A percentile compares a stretch with the other conserved stretches of the same genome.
phyloP scores from a whole-genome alignment of 805 yeast genomes.

The Yamadazyma paraphyllophila region DNA sequence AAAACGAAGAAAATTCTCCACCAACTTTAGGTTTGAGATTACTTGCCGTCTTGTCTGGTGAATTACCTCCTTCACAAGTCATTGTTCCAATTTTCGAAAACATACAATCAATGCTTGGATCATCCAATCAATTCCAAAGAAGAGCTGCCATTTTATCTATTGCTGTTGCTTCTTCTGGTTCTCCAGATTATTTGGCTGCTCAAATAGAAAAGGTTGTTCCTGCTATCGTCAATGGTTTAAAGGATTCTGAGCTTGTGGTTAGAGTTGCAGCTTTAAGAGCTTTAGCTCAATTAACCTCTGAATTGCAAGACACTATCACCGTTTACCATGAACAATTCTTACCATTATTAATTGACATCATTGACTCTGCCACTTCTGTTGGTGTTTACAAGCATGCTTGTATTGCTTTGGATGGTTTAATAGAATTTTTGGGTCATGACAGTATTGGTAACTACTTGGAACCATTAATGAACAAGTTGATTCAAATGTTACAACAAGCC shows the following conservation, averaged over 20 bases:
- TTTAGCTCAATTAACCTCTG: slow-evolving; percentile 72
- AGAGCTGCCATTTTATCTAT: slow-evolving; percentile 83
- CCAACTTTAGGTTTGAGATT: slow-evolving; percentile 75
- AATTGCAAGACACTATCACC: slow-evolving; percentile 81
- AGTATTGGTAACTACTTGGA: slow-evolving; percentile 79
- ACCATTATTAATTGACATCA: slow-evolving; percentile 82
- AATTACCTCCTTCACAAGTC: slow-evolving; percentile 91
- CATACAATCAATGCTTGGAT: slow-evolving; percentile 50
- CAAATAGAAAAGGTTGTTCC: slow-evolving; percentile 75
- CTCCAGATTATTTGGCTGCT: slow-evolving; percentile 85
- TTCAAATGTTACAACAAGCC: slow-evolving; percentile 77
- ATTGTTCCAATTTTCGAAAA: slow-evolving; percentile 73
- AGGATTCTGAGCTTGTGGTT: slow-evolving; percentile 71
- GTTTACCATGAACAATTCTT: slow-evolving; percentile 78
- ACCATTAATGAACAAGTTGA: slow-evolving; percentile 85
- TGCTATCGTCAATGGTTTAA: slow-evolving; percentile 70
- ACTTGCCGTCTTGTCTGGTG: slow-evolving; percentile 72
- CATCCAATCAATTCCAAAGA: slow-evolving; percentile 72
- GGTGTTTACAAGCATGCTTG: slow-evolving; percentile 90
- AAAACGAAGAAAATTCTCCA: slow-evolving; percentile 87
- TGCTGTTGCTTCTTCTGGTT: slow-evolving; percentile 84
- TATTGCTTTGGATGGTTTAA: slow-evolving; percentile 83
- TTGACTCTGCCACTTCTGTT: slow-evolving; percentile 80
- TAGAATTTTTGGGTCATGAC: slow-evolving; percentile 88
- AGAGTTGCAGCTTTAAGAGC: slow-evolving; percentile 84